Conservation (phyloP, 2,329 filamentous ascomycete species). For the Shiraia sp. region DNA sequence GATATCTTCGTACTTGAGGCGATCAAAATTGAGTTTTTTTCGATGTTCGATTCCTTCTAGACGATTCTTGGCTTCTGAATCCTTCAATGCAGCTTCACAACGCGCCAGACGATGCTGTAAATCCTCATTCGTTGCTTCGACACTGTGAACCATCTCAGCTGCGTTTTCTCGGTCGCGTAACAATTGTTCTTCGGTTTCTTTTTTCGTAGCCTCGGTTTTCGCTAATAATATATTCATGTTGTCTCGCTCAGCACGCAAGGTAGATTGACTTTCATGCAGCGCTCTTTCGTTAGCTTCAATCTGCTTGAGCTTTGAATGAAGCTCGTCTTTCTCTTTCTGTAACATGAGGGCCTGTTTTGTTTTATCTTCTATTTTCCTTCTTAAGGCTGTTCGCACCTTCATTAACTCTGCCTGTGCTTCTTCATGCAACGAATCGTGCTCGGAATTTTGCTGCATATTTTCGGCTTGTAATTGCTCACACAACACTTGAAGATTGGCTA, state of each 20-base stretch:
- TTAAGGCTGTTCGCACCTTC: slow-evolving; percentile 8
- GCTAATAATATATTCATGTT: slow-evolving; percentile 11
- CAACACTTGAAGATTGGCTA: slow-evolving; percentile 7
- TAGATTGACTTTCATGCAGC: slow-evolving; percentile 9
- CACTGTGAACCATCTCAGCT: slow-evolving; percentile 1
- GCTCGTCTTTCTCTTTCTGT: slow-evolving; percentile 14
- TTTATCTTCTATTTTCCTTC: slow-evolving; percentile 6
- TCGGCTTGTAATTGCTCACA: slow-evolving; percentile 10
- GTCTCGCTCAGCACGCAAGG: slow-evolving; percentile 9
- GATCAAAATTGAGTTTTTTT: slow-evolving; percentile 17
- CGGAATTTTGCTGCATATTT: slow-evolving; percentile 9
- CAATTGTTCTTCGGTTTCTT: slow-evolving; percentile 8
- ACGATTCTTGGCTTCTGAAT: slow-evolving; percentile 15
- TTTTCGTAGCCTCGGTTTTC: slow-evolving; percentile 10
- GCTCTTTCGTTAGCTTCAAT: slow-evolving; percentile 8
- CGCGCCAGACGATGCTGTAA: not conserved
- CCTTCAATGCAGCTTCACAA: slow-evolving; percentile 14
- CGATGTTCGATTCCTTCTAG: slow-evolving; percentile 14
- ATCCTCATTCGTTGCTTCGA: not conserved
- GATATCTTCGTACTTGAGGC: slow-evolving; percentile 11
- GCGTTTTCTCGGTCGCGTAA: slow-evolving; percentile 4
- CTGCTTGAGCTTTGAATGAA: slow-evolving; percentile 12
- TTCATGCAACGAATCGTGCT: slow-evolving; percentile 11
- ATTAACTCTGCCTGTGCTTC: slow-evolving; percentile 8
- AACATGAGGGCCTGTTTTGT: slow-evolving; percentile 4